A percentile compares a stretch with the other conserved stretches of the same genome.
These are phyloP conservation scores for Phoenix roebelenii DNA, from an alignment of 176 grass and related monocot genomes.

Conservation along the genomic window DNA sequence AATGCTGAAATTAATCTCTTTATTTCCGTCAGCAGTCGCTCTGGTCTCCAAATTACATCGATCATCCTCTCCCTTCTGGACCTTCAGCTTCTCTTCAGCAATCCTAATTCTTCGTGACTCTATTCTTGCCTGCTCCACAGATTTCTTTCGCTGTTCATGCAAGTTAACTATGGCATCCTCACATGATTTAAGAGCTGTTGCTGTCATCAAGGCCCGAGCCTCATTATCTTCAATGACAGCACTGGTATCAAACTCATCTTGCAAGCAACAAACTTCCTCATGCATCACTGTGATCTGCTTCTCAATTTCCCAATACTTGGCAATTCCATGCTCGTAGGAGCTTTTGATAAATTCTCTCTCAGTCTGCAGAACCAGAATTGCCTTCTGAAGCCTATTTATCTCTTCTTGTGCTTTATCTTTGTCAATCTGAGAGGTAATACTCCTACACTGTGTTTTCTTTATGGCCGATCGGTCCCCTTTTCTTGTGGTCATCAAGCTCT, in stretches of 20 bases:
- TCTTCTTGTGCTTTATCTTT: conserved; percentile 65
- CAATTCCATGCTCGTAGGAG: conserved; percentile 45
- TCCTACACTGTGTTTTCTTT: conserved; percentile 40
- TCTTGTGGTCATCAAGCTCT: conserved; percentile 24
- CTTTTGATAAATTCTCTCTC: conserved; percentile 79
- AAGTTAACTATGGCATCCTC: conserved; percentile 69
- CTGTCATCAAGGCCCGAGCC: conserved; percentile 77
- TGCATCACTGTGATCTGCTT: conserved; percentile 52
- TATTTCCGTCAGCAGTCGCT: conserved; percentile 9
- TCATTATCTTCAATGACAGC: conserved; percentile 75
- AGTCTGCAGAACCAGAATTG: conserved; percentile 67
- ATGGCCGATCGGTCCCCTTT: conserved; percentile 18
- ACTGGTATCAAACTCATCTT: conserved; percentile 58
- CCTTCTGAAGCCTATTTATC: conserved; percentile 69
- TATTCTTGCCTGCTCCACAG: conserved; percentile 35
- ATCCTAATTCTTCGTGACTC: conserved; percentile 47
- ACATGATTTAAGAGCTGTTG: conserved; percentile 65
- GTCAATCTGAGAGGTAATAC: conserved; percentile 42
- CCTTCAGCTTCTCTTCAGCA: conserved; percentile 52
- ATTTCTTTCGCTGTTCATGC: conserved; percentile 46
- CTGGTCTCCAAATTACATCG: conserved; percentile 3
- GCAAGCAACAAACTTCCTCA: conserved; percentile 61
- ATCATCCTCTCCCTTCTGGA: conserved; percentile 38
- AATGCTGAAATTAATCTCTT: conserved; percentile 5
- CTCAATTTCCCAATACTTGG: conserved; percentile 71